Evolutionary conservation across 176 grass and related monocot genomes (phyloP).

Genomic region (Pontederia crassipes): DNA sequence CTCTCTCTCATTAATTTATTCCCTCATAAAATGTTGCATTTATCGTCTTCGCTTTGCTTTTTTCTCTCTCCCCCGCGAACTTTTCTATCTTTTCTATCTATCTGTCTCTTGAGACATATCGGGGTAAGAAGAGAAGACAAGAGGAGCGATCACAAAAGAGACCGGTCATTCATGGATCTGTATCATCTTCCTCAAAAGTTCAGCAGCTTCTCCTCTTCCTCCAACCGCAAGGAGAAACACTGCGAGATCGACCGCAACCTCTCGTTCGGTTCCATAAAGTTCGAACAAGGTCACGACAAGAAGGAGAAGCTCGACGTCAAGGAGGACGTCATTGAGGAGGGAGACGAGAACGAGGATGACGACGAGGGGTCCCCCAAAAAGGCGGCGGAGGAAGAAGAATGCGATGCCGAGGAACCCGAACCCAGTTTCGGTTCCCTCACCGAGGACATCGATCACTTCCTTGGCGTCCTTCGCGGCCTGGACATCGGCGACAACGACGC

Average conservation of each 20-base stretch:
- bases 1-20: too few relatives aligned
- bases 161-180: conserved; percentile 36
- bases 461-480: conserved; percentile 18
- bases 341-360: conserved; percentile 7
- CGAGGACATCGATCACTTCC: conserved; percentile 53
- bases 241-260: conserved; percentile 66
- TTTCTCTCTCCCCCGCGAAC: too few relatives aligned
- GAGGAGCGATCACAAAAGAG: background rate
- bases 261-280: conserved; percentile 67
- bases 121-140: background rate
- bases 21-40: too few relatives aligned
- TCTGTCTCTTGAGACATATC: background rate
- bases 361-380: background rate
- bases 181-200: conserved; percentile 46
- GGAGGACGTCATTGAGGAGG: conserved; percentile 25
- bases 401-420: background rate
- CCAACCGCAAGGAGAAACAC: conserved; percentile 57
- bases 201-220: conserved; percentile 81
- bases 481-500: background rate
- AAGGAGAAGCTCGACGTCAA: conserved; percentile 5
- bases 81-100: too few relatives aligned
- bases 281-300: conserved; percentile 19
- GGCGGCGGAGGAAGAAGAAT: background rate
- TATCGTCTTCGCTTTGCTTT: too few relatives aligned
- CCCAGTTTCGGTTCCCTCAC: conserved; percentile 39